phyloP scores from a whole-genome alignment of 306 rosid species.

The Casuarina glauca region DNA sequence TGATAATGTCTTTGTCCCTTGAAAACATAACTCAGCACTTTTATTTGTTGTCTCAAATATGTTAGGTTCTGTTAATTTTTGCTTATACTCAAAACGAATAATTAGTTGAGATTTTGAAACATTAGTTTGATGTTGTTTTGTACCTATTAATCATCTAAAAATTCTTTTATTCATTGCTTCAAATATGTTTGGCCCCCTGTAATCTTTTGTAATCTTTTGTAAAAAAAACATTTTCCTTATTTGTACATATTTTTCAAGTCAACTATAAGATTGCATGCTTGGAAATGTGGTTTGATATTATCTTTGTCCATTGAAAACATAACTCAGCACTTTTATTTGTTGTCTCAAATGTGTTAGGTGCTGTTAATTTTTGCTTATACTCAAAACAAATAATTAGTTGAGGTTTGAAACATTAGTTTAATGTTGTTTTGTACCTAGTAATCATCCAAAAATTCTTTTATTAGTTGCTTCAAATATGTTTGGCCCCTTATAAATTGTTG shows the following conservation, averaged over 20 bases:
- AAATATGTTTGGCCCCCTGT: not conserved
- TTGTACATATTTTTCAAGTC: too few species aligned
- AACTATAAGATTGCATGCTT: too few species aligned
- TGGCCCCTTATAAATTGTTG: slow-evolving; percentile 20
- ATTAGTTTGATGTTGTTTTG: slow-evolving; percentile 40
- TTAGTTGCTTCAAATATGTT: not conserved
- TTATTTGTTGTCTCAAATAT: slow-evolving; percentile 1
- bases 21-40: not conserved
- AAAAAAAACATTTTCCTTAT: too few species aligned
- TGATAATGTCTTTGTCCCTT: too few species aligned
- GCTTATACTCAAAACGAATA: slow-evolving; percentile 4
- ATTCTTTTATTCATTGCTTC: slow-evolving; percentile 49
- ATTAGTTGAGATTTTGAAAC: slow-evolving; percentile 4
- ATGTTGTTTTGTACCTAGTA: too few species aligned
- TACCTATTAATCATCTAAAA: slow-evolving; percentile 33
- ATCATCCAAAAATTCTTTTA: too few species aligned
- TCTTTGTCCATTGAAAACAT: too few species aligned
- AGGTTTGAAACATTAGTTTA: too few species aligned
- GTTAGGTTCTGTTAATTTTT: slow-evolving; percentile 29
- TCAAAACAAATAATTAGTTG: slow-evolving; percentile 1
- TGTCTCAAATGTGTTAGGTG: not conserved
- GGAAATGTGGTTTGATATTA: too few species aligned
- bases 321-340: too few species aligned
- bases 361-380: slow-evolving; percentile 32
- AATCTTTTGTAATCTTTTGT: slow-evolving; percentile 22